phyloP scores from a whole-genome alignment of 345 rosid species.

The Populus nigra region DNA sequence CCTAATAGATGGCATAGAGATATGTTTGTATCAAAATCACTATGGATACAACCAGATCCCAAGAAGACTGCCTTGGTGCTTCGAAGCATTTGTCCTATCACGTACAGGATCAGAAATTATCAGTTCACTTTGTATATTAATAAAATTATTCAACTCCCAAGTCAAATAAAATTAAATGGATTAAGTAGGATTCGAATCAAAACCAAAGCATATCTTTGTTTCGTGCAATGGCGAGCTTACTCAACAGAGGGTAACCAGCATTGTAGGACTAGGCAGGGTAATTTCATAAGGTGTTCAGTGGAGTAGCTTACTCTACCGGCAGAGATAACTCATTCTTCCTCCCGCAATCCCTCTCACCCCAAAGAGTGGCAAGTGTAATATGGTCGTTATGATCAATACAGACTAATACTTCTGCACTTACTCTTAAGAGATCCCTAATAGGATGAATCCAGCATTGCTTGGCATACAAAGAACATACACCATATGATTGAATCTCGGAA shows the following conservation, averaged over 20 bases:
- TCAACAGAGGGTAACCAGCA: background rate
- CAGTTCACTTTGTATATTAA: background rate
- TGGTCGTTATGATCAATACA: background rate
- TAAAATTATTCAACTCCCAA: background rate
- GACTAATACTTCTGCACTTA: conserved; percentile 1
- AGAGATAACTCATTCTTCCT: background rate
- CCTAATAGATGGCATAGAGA: background rate
- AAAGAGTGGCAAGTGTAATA: background rate
- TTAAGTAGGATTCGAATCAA: background rate
- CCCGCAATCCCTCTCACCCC: background rate
- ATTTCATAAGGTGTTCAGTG: background rate
- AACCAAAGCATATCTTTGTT: background rate
- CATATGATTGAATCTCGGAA: background rate
- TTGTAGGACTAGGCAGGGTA: background rate
- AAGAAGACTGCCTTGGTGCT: background rate
- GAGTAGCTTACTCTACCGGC: background rate
- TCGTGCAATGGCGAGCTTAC: background rate
- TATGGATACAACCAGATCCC: background rate
- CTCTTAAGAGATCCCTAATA: background rate
- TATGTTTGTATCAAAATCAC: background rate
- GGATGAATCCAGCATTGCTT: conserved; percentile 3
- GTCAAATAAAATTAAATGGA: background rate
- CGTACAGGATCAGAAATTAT: background rate
- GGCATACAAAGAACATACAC: background rate
- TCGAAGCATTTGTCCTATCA: background rate